Base-by-base conservation (phyloP, 495 filamentous ascomycete genomes). In the Penicillium salamii region DNA sequence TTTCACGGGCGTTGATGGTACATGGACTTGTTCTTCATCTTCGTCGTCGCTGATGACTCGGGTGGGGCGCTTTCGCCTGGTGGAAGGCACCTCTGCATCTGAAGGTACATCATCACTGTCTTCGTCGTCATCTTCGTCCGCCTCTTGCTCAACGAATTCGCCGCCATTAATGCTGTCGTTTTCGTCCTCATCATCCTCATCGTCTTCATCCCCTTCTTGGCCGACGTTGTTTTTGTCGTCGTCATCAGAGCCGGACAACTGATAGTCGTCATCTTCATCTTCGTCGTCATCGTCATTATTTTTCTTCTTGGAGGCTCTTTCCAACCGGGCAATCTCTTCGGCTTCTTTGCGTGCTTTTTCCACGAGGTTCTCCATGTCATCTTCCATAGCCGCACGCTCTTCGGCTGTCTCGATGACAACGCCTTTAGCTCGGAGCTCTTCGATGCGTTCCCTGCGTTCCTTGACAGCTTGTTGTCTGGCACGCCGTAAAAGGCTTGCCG, bases 341-440 rank as follows among this genome's bases (percentile, higher is more conserved):
- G 83, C 90, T 61, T 97, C 89, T 52, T 80, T 74, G 33, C 91
- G 77, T 17, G 91, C 93, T 54, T 84, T 89, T 21, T 91, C 86
- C 26, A 98, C 75, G 31, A 97, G 75, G 54, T 96, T 84, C 52
- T 97, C 95, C 17, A 96, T 80, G 49, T 91, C 82, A 20, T 85
- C 83, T 61, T 85, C 81, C 62, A 92, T 86, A 11, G 83, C 82
- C 53, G 87, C 84, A 49, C 88, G 78, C 55, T 99, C 91, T 65
- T 96, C 93, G 4, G 83, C 80, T 1, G 89, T 96, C 55, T 88
- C 86, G n/a, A 97, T 74, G 34, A 87, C 71, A 13, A 97, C 76
- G 24, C 93, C 93, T 62, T 85, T 88, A 15, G 84, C 83, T 46
- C 79, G 77, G 19, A 97, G 74, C 50, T 86, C 81, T 50, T 88